These are phyloP conservation scores for Lipomyces yamadae DNA, from an alignment of 805 yeast species.

Conservation along the genomic window DNA sequence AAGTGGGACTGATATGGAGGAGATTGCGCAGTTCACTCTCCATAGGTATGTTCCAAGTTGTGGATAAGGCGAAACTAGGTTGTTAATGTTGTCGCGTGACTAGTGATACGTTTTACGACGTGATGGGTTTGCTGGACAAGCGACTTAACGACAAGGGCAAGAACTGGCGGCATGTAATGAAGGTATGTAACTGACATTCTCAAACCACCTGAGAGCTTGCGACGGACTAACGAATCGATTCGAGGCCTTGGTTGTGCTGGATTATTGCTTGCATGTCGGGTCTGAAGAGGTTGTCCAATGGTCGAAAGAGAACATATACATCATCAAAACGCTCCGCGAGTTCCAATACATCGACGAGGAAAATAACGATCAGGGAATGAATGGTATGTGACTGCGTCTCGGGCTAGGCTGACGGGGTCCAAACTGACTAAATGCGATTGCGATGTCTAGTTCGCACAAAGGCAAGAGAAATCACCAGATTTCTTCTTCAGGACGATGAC, in stretches of 20 bases:
- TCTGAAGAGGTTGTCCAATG: slow-evolving; percentile 87
- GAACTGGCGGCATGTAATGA: slow-evolving; percentile 96
- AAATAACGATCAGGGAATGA: slow-evolving; percentile 84
- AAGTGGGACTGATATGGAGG: slow-evolving; percentile 79
- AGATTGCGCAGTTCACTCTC: slow-evolving; percentile 73
- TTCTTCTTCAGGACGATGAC: slow-evolving; percentile 80
- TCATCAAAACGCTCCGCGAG: slow-evolving; percentile 87
- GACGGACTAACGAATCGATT: neutral
- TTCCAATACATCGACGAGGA: slow-evolving; percentile 79
- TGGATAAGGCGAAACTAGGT: neutral
- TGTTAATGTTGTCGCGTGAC: neutral
- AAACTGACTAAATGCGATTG: neutral
- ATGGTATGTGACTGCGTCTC: slow-evolving; percentile 45
- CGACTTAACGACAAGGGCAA: slow-evolving; percentile 94
- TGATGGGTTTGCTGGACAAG: slow-evolving; percentile 92
- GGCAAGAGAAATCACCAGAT: slow-evolving; percentile 84
- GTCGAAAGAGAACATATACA: slow-evolving; percentile 86
- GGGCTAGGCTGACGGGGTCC: no score
- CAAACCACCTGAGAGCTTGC: neutral
- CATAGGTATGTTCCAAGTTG: slow-evolving; percentile 49
- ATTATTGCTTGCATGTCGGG: slow-evolving; percentile 82
- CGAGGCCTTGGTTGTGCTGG: slow-evolving; percentile 77
- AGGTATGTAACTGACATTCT: slow-evolving; percentile 43
- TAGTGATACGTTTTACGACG: slow-evolving; percentile 74
- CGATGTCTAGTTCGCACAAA: slow-evolving; percentile 63